Conservation (phyloP, 1,139 yeast genomes). For the Geotrichum cucujoidarum region DNA sequence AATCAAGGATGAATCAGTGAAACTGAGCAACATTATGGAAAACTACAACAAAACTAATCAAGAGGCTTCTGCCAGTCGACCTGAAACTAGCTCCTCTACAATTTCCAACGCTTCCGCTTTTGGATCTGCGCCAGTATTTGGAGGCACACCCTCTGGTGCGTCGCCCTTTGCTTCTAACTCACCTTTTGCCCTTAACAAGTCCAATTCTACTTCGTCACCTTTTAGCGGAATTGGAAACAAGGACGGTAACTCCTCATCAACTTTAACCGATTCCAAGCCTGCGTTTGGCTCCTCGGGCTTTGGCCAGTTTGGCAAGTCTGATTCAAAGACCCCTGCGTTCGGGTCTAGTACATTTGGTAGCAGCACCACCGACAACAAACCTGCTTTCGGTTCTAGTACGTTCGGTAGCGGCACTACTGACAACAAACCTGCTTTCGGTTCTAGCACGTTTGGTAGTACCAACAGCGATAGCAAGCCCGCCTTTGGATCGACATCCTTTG, state of each 20-base stretch:
- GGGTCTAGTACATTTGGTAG: background rate
- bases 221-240: too few species aligned
- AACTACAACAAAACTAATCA: constrained; percentile 4
- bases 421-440: constrained; percentile 2
- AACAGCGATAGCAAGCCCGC: background rate
- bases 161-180: background rate
- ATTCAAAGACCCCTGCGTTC: background rate
- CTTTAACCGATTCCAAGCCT: background rate
- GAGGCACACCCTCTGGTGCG: background rate
- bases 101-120: background rate
- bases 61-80: constrained; percentile 1
- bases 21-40: constrained; percentile 11
- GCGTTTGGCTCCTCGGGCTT: constrained; percentile 1
- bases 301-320: background rate
- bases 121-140: background rate
- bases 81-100: background rate
- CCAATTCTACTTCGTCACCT: background rate
- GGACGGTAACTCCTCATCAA: background rate
- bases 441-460: background rate
- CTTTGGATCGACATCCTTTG: background rate
- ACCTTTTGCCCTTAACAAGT: too few species aligned
- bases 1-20: constrained; percentile 21
- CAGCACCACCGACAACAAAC: background rate
- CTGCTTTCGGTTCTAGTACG: constrained; percentile 3
- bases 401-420: background rate